A percentile compares a stretch with the other conserved stretches of the same genome.
These are phyloP conservation scores for Wickerhamiella qilinensis DNA, from an alignment of 805 yeast species.

Conservation along the genomic window DNA sequence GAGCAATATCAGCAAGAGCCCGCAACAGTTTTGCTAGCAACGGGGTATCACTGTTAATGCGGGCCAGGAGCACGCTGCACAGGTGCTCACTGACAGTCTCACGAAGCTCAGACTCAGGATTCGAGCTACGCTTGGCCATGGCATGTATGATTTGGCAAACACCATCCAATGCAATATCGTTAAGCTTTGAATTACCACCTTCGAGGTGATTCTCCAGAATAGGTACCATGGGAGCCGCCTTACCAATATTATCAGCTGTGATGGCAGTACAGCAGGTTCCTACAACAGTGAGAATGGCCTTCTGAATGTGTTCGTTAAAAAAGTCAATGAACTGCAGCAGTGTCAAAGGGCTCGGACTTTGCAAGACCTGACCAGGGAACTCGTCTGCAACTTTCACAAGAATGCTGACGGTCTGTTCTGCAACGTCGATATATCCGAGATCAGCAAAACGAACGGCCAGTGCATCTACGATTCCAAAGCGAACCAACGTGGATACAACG, in stretches of 20 bases:
- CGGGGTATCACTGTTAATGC: conserved; percentile 7
- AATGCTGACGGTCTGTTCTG: conserved; percentile 61
- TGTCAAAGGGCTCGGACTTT: conserved; percentile 44
- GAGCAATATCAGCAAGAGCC: conserved; percentile 8
- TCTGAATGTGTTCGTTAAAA: conserved; percentile 75
- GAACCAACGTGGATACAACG: conserved; percentile 43
- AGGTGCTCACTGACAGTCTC: conserved; percentile 4
- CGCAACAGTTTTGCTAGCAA: conserved; percentile 8
- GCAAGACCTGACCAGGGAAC: conserved; percentile 23
- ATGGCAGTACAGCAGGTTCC: conserved; percentile 49
- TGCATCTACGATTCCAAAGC: conserved; percentile 47
- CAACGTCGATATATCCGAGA: conserved; percentile 72
- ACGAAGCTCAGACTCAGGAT: conserved; percentile 4
- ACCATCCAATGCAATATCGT: conserved; percentile 9
- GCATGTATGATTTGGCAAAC: conserved; percentile 9
- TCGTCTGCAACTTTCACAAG: conserved; percentile 22
- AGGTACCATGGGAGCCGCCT: conserved; percentile 8
- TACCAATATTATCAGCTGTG: conserved; percentile 27
- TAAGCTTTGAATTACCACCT: conserved; percentile 5
- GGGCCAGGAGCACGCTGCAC: conserved; percentile 6
- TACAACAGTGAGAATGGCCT: conserved; percentile 59
- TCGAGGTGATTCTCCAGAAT: conserved; percentile 6
- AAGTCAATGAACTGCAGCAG: conserved; percentile 69
- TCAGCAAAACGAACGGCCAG: conserved; percentile 53
- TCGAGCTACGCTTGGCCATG: conserved; percentile 6